Evolutionary conservation across 2,329 filamentous ascomycete genomes (phyloP), one percentile per base, ranked within the genome.

Genomic region (Leptographium wingfieldii): DNA sequence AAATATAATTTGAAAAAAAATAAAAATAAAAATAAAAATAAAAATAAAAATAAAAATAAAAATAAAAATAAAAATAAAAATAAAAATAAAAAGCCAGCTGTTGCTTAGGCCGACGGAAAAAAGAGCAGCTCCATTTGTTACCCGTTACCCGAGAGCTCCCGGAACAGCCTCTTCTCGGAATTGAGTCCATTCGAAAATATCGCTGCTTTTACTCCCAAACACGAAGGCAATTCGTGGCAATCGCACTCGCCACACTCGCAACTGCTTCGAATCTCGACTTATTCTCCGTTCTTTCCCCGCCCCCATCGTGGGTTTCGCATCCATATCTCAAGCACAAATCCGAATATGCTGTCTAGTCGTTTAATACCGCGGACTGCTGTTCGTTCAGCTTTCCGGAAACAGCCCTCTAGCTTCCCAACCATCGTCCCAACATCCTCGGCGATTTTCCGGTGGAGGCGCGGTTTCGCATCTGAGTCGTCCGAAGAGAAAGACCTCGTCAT

Each of bases 401-500:
- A 63, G 22, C n/a, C 27, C 5, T 19, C 14, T 29, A 83, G 80
- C 61, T 73, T 81, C 57, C 79, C 79, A 61, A 72, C 73, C 67
- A 71, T 80, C 63, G 71, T 79, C 66, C 70, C 74, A 60, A 71
- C 79, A 62, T 69, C 71, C 58, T 68, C 71, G 60, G 70, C 57
- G 12, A 6, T 77, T 60, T 75, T 77, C 59, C 77, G 78, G 76
- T 81, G 76, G 75, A 78, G 76, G 69, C 78, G 83, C 68, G 75
- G 76, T 65, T 85, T 83, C 69, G 81, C 83, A 60, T 81, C 81
- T 58, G 72, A 77, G 67, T 58, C 63, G 76, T 65, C 73, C 90
- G 90, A 92, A 74, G 90, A 96, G 75, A 95, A 96, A 76, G 94
- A 99, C 75, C 81, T 99, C 60, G 87, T 99, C 71, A 92, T 99